Evolutionary conservation across 768 basidiomycete species (phyloP), one percentile per base, ranked within the genome.

Genomic region (Austroboletus eburneus): DNA sequence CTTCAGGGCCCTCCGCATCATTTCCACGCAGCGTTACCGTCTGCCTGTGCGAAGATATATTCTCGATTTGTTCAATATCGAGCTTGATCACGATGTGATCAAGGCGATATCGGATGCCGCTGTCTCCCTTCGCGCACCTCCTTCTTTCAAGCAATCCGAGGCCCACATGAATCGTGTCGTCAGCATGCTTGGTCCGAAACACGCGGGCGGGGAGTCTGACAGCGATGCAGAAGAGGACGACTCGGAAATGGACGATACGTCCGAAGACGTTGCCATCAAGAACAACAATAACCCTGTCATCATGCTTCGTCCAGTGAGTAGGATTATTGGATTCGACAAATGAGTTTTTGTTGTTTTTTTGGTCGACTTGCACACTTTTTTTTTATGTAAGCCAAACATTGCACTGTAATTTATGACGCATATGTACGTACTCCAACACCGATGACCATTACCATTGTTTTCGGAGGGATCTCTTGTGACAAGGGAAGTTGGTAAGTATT

Each of bases 41-140:
- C 78, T 93, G 9, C 91, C 94, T 14, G 93, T 96, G 48, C 82
- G 95, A 38, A 78, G 90, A 46, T 98, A 93, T 64, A 85, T 98
- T 52, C 66, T 97, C 49, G 95, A 99, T 49, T 74, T 97, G 6
- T 99, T 99, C 74, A 87, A 85, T 57, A 69, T 94, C 43, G 84
- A 87, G 33, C 68, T 96, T 42, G 80, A 88, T 54, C 70, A 72
- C 32, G 77, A 82, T 34, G 67, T 84, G 30, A 76, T 85, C 34
- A 69, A 68, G 42, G 69, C 72, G 20, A 70, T 92, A 25, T 69
- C 68, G 17, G 78, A 78, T 23, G 77, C 74, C 36, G 76, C 76
- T 1, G 64, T 71, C 34, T 63, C 71, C 9, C 69, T 88, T 37
- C 75, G 74, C 49, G 75, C 75, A 13, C 70, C 69, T 46, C 72